Evolutionary conservation across 306 rosid species (phyloP).

Genomic region (Astragalus glycyphyllos): DNA sequence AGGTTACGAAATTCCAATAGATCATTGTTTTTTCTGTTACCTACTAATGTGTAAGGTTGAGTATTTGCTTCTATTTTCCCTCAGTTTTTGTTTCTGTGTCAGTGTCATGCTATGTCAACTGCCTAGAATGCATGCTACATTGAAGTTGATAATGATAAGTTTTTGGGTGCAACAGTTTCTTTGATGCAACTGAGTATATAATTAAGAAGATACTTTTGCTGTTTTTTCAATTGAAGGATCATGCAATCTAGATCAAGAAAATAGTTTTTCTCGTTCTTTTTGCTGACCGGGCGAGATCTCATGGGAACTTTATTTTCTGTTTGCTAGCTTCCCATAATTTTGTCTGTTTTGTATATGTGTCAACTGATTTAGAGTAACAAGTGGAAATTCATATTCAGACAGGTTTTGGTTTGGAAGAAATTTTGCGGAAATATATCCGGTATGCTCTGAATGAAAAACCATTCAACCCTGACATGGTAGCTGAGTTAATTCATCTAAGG

Average conservation of each 20-base stretch:
- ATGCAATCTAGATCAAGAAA: slow-evolving; percentile 6
- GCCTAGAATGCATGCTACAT: slow-evolving; percentile 4
- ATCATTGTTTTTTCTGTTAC: slow-evolving; percentile 6
- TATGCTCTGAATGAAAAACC: slow-evolving; percentile 89
- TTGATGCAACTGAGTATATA: slow-evolving; percentile 20
- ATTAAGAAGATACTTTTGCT: slow-evolving; percentile 12
- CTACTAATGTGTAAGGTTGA: slow-evolving; percentile 17
- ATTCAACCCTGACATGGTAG: slow-evolving; percentile 83
- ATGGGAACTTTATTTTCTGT: slow-evolving; percentile 36
- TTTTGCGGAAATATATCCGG: slow-evolving; percentile 91
- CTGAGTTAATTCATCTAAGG: slow-evolving; percentile 75
- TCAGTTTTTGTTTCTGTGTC: slow-evolving; percentile 5
- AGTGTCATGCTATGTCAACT: slow-evolving; percentile 1
- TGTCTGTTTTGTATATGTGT: slow-evolving; percentile 8
- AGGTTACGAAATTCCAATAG: slow-evolving; percentile 1
- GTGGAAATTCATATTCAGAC: slow-evolving; percentile 64
- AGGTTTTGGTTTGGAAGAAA: slow-evolving; percentile 71
- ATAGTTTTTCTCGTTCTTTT: slow-evolving; percentile 26
- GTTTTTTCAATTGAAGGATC: slow-evolving; percentile 28
- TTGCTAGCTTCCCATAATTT: slow-evolving; percentile 13
- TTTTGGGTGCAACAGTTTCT: slow-evolving; percentile 5
- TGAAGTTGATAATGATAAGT: slow-evolving; percentile 1
- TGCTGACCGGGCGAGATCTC: slow-evolving; percentile 14
- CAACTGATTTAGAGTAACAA: slow-evolving; percentile 38
- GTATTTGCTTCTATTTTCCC: slow-evolving; percentile 19